phyloP scores from a whole-genome alignment of 768 basidiomycete species.

The Tubosaeta brunneosetosa region DNA sequence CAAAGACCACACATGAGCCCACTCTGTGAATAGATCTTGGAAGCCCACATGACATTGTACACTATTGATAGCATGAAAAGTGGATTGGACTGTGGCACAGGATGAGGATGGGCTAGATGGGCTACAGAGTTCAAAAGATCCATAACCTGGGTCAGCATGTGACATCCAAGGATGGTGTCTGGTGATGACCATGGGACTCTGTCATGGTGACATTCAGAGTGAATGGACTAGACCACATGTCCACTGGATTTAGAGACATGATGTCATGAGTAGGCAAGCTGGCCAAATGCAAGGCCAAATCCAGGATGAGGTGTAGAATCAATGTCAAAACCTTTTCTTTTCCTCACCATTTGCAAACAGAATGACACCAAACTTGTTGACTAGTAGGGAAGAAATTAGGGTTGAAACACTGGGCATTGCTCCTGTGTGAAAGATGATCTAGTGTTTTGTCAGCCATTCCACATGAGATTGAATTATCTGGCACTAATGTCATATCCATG shows the following conservation, averaged over 20 bases:
- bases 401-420: conserved; percentile 33
- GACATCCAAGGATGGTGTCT: conserved; percentile 11
- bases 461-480: neutral
- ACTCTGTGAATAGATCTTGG: conserved; percentile 27
- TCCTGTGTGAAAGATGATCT: conserved; percentile 36
- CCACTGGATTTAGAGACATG: neutral
- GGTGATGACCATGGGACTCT: neutral
- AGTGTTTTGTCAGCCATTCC: neutral
- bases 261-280: conserved; percentile 2
- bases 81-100: conserved; percentile 22
- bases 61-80: conserved; percentile 27
- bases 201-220: neutral
- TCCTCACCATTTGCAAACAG: conserved; percentile 31
- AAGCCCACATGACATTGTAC: neutral
- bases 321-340: conserved; percentile 9
- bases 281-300: conserved; percentile 17
- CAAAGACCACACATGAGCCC: conserved; percentile 34
- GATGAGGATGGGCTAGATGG: conserved; percentile 18
- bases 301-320: conserved; percentile 19
- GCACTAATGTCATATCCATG: conserved; percentile 37
- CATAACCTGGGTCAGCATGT: conserved; percentile 37
- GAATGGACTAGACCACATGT: neutral
- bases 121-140: conserved; percentile 34
- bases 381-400: conserved; percentile 30
- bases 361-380: conserved; percentile 33